phyloP scores from a whole-genome alignment of 2,329 filamentous ascomycete genomes.

The Penicillium digitatum region DNA sequence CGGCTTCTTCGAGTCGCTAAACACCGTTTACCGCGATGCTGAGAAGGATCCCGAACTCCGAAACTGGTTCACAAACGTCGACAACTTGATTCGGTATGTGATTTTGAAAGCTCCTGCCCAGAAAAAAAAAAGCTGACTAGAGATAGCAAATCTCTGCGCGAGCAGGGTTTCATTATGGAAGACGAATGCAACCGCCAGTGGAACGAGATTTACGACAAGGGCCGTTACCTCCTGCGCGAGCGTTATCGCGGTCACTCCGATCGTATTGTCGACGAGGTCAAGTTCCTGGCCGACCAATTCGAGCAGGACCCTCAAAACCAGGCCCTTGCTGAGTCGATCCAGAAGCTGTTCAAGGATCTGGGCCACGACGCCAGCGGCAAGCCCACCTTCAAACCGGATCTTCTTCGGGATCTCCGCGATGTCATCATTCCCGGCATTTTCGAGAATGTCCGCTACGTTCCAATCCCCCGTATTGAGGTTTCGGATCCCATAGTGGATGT shows the following conservation, averaged over 20 bases:
- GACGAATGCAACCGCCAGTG: slow-evolving; percentile 76
- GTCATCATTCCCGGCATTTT: slow-evolving; percentile 80
- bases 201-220: slow-evolving; percentile 79
- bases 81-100: slow-evolving; percentile 63
- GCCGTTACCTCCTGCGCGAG: slow-evolving; percentile 78
- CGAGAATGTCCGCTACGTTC: slow-evolving; percentile 82
- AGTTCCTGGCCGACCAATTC: slow-evolving; percentile 85
- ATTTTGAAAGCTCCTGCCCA: not conserved
- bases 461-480: slow-evolving; percentile 91
- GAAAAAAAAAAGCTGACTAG: not conserved
- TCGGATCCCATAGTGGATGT: slow-evolving; percentile 79
- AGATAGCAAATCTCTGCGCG: slow-evolving; percentile 66
- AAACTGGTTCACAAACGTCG: slow-evolving; percentile 77
- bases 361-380: slow-evolving; percentile 83
- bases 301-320: slow-evolving; percentile 84
- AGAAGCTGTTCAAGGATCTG: slow-evolving; percentile 86
- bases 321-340: slow-evolving; percentile 67
- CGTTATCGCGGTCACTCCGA: slow-evolving; percentile 85
- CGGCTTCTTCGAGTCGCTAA: slow-evolving; percentile 79
- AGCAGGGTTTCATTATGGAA: slow-evolving; percentile 87
- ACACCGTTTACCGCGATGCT: slow-evolving; percentile 80
- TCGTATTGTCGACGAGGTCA: slow-evolving; percentile 80
- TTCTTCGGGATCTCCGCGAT: slow-evolving; percentile 82
- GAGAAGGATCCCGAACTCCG: slow-evolving; percentile 82
- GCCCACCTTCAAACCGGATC: slow-evolving; percentile 83